phyloP scores from a whole-genome alignment of 345 rosid genomes.

The Boechera divaricarpa region DNA sequence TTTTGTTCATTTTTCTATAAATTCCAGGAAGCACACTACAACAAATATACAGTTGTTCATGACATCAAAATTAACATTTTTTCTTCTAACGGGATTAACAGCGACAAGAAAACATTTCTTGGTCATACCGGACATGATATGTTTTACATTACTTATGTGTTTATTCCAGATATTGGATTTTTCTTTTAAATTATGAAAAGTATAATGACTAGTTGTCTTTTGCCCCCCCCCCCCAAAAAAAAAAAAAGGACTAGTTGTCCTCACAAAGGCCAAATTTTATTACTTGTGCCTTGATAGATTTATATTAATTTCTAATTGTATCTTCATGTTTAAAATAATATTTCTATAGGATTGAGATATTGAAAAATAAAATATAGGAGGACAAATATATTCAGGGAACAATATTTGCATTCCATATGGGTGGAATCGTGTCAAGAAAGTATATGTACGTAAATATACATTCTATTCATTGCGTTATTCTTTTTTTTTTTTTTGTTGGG shows the following conservation, averaged over 20 bases:
- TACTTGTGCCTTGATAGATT: neutral
- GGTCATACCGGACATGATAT: neutral
- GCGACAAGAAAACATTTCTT: neutral
- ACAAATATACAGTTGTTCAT: neutral
- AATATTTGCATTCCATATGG: neutral
- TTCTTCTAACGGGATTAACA: neutral
- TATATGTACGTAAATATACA: neutral
- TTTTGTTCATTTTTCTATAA: slow-evolving; percentile 15
- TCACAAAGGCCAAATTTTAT: no score
- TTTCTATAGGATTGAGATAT: neutral
- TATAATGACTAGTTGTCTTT: no score
- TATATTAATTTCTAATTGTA: neutral
- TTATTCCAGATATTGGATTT: neutral
- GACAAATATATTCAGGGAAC: neutral
- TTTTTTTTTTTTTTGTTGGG: no score
- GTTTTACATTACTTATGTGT: neutral
- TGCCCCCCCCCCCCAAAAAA: no score
- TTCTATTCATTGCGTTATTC: neutral
- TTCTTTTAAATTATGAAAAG: no score
- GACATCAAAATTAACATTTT: neutral
- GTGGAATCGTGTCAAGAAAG: no score
- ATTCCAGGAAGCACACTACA: slow-evolving; percentile 17
- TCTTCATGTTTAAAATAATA: neutral
- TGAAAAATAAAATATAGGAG: neutral
- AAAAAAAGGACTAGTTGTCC: no score